Conservation (phyloP, 257 asterid species). For the Petrea volubilis region DNA sequence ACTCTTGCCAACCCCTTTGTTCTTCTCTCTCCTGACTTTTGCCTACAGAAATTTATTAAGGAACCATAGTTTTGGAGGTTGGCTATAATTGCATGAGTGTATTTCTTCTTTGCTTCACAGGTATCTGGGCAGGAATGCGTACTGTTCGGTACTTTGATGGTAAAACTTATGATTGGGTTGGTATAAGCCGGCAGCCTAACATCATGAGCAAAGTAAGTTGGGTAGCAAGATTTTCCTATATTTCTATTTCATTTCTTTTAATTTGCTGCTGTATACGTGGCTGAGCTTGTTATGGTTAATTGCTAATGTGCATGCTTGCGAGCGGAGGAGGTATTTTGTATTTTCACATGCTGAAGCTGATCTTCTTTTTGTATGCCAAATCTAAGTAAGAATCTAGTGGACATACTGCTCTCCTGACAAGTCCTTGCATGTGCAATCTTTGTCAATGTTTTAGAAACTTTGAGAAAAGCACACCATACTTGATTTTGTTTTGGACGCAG, state of each 20-base stretch:
- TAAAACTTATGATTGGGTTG: conserved; percentile 93
- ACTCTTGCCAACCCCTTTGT: not conserved
- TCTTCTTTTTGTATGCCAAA: not conserved
- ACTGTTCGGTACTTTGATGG: conserved; percentile 92
- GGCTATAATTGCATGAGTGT: not conserved
- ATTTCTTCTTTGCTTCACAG: conserved; percentile 34
- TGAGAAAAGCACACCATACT: not conserved
- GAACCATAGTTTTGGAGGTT: not conserved
- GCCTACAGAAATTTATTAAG: not conserved
- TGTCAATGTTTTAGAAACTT: not conserved
- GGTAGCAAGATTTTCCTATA: not conserved
- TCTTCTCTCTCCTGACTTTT: not conserved
- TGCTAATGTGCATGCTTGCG: not conserved
- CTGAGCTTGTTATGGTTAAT: not conserved
- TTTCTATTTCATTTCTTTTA: not conserved
- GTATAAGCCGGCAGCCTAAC: conserved; percentile 94
- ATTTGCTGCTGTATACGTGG: not conserved
- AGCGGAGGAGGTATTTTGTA: not conserved
- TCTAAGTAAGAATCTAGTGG: not conserved
- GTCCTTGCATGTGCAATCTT: not conserved
- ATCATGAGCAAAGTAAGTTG: conserved; percentile 84
- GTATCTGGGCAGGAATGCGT: conserved; percentile 98
- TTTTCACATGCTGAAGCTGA: not conserved
- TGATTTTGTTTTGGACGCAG: not conserved
- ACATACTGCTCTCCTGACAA: not conserved